Evolutionary conservation across 352 stramenopile genomes (phyloP).

Genomic region (Saprolegnia diclina): DNA sequence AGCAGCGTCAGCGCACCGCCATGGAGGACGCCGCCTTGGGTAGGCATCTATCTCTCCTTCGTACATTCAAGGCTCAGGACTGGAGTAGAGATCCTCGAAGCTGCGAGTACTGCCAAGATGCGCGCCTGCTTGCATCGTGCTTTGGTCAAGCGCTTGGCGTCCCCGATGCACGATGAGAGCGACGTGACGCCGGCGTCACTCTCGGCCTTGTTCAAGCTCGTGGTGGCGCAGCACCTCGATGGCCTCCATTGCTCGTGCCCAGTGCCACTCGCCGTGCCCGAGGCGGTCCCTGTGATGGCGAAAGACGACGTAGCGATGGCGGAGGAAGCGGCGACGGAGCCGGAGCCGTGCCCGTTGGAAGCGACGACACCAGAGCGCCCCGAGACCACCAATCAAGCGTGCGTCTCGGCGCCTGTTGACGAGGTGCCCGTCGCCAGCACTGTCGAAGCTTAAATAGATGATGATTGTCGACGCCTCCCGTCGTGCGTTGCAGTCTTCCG

Average conservation of each 20-base stretch:
- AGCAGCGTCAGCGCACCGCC: constrained; percentile 6
- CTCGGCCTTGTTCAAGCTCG: background rate
- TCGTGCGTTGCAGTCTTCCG: no score
- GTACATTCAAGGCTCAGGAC: background rate
- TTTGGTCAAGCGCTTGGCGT: background rate
- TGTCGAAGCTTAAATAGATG: no score
- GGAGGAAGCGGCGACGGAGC: no score
- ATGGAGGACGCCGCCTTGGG: constrained; percentile 14
- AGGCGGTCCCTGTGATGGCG: no score
- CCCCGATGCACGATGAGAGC: background rate
- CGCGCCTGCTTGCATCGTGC: background rate
- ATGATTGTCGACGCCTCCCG: no score
- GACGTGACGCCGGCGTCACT: background rate
- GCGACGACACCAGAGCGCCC: no score
- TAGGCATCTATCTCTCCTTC: background rate
- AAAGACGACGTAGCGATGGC: no score
- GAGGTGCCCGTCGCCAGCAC: no score
- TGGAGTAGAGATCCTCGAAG: background rate
- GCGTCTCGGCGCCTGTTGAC: no score
- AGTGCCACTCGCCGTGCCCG: background rate
- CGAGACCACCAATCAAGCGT: no score
- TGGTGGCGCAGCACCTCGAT: background rate
- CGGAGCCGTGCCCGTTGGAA: no score
- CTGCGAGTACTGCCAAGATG: background rate
- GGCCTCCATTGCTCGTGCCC: background rate